These are phyloP conservation scores for Globisporangium heterothallicum DNA, from an alignment of 352 stramenopile species.

Conservation along the genomic window DNA sequence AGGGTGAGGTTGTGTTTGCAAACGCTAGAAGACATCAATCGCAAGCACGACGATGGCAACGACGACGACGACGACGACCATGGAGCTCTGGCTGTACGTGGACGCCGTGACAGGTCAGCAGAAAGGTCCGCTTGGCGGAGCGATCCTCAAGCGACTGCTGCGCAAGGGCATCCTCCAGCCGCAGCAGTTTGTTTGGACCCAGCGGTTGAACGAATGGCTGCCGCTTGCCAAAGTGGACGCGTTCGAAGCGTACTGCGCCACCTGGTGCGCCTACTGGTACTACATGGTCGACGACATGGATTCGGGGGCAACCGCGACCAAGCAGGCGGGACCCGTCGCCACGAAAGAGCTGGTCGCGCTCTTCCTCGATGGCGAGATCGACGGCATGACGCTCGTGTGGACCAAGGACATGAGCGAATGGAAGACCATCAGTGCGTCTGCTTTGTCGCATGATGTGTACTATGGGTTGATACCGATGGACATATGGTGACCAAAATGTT, in stretches of 20 bases:
- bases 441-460: neutral
- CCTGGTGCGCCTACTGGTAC: slow-evolving; percentile 56
- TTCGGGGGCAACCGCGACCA: slow-evolving; percentile 8
- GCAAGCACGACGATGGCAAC: neutral
- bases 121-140: slow-evolving; percentile 54
- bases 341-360: slow-evolving; percentile 51
- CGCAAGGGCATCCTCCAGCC: slow-evolving; percentile 52
- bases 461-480: neutral
- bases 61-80: neutral
- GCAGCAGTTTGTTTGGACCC: slow-evolving; percentile 69
- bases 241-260: slow-evolving; percentile 44
- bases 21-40: no score
- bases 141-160: slow-evolving; percentile 64
- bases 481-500: neutral
- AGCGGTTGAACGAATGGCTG: slow-evolving; percentile 51
- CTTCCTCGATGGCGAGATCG: slow-evolving; percentile 60
- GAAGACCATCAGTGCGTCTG: slow-evolving; percentile 43
- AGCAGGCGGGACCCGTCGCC: slow-evolving; percentile 31
- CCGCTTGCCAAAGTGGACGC: slow-evolving; percentile 36
- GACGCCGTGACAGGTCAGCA: slow-evolving; percentile 52
- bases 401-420: slow-evolving; percentile 37
- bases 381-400: slow-evolving; percentile 75
- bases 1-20: no score
- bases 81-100: slow-evolving; percentile 72
- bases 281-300: slow-evolving; percentile 39